phyloP scores from a whole-genome alignment of 169 alveolate genomes.

The Condylostoma magnum region DNA sequence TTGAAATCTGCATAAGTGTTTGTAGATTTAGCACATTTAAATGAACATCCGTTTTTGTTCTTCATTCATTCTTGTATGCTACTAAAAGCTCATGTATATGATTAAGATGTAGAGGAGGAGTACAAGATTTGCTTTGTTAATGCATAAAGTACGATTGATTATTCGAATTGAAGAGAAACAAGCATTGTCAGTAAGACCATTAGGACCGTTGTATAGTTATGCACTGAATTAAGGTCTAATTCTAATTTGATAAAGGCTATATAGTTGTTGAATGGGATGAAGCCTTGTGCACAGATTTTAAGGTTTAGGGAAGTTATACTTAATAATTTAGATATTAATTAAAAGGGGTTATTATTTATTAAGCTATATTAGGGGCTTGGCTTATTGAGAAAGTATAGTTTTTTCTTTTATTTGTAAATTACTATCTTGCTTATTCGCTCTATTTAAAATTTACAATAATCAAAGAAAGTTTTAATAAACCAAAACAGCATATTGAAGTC shows the following conservation, averaged over 20 bases:
- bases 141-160: background rate
- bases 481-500: too few relatives aligned
- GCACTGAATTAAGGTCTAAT: slow-evolving; percentile 4
- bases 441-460: too few relatives aligned
- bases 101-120: too few relatives aligned
- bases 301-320: slow-evolving; percentile 11
- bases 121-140: background rate
- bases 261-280: background rate
- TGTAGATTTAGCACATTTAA: background rate
- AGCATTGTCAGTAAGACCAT: slow-evolving; percentile 1
- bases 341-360: too few relatives aligned
- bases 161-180: slow-evolving; percentile 14
- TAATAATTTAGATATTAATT: too few relatives aligned
- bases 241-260: background rate
- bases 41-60: slow-evolving; percentile 12
- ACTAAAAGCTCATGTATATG: too few relatives aligned
- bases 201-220: background rate
- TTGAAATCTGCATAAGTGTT: slow-evolving; percentile 8
- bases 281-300: slow-evolving; percentile 2
- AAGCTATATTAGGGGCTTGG: too few relatives aligned
- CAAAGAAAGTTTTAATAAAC: too few relatives aligned
- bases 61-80: background rate
- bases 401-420: too few relatives aligned
- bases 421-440: too few relatives aligned
- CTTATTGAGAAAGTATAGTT: too few relatives aligned